Base-by-base conservation (phyloP, 306 rosid species). In the Medicago arabica region DNA sequence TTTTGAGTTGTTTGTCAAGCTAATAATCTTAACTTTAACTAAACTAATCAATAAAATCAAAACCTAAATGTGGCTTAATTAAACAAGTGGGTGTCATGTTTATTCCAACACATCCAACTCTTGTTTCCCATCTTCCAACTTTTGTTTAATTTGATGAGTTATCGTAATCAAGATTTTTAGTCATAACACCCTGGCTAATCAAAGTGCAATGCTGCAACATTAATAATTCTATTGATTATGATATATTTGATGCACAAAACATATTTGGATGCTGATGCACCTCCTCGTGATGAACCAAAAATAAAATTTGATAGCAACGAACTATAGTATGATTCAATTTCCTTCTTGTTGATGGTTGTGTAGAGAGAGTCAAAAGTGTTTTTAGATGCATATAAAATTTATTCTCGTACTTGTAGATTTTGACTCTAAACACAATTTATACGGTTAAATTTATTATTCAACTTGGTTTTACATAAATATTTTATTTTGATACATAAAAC, bases 91-190 rank as follows among this genome's bases (percentile, higher is more conserved):
- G 84, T 88, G 96, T 84, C 89, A 92, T 87, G 81, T 88, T 86
- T 86, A 83, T 92, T 73, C 97, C 97, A 92, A 92, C 97, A 92
- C 75, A 51, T 84, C 28, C 80, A 87, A 7, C 78, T 79, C 68
- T 67, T 83, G 96, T 90, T 92, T 92, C 97, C 97, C 86, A 84
- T 87, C 88, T 84, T 87, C 93, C 92, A 86, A 84, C 96, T 92
- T 79, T 71, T 70, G 54, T 69, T 77, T 41, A 66, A 12, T 61
- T 86, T 81, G 71, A 46, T 75, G 7, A 76, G 44, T 65, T 61
- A 84, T 54, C 85, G 69, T 83, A 78, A 76, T 82, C 85, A 76
- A 53, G 73, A 80, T 82, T 76, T 76, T 51, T 80, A 77, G 18
- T 84, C 72, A 74, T 65, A 71, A 7, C 75, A 59, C 31, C 62